Conservation (phyloP, 2,329 filamentous ascomycete species). For the Arthrobotrys conoides region DNA sequence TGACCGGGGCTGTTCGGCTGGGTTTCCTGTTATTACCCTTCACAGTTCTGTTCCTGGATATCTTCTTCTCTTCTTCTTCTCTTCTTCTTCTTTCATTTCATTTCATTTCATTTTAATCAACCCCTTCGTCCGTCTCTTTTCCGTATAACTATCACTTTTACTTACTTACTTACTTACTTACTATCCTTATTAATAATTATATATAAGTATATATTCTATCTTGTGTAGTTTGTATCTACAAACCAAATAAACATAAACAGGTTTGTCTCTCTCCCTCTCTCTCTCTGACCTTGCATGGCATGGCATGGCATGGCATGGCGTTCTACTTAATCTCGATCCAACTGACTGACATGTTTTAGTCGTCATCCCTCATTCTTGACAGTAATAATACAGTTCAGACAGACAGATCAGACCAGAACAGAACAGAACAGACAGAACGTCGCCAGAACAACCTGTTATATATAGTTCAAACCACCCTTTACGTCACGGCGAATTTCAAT, state of each 20-base stretch:
- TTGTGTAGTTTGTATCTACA: no score
- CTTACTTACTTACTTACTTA: no score
- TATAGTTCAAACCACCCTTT: constrained; percentile 22
- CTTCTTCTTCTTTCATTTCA: neutral
- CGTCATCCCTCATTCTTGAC: constrained; percentile 23
- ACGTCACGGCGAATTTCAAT: constrained; percentile 54
- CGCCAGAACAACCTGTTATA: constrained; percentile 10
- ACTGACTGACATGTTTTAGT: constrained; percentile 23
- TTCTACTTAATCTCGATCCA: neutral
- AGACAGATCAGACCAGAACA: no score
- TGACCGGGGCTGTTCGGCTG: constrained; percentile 40
- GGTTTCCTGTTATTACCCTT: constrained; percentile 17
- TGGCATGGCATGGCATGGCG: constrained; percentile 16
- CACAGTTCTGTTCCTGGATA: neutral
- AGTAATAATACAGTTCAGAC: neutral
- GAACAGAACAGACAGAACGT: no score
- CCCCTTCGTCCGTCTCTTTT: neutral
- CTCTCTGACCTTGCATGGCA: no score
- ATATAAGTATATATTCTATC: neutral
- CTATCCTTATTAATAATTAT: no score
- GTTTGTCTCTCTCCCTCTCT: constrained; percentile 15
- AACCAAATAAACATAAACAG: no score
- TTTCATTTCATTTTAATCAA: constrained; percentile 3
- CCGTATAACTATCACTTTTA: no score
- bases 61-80: constrained; percentile 29